phyloP scores from a whole-genome alignment of 208 protist genomes.

The Herpetomonas samuelpessoai region DNA sequence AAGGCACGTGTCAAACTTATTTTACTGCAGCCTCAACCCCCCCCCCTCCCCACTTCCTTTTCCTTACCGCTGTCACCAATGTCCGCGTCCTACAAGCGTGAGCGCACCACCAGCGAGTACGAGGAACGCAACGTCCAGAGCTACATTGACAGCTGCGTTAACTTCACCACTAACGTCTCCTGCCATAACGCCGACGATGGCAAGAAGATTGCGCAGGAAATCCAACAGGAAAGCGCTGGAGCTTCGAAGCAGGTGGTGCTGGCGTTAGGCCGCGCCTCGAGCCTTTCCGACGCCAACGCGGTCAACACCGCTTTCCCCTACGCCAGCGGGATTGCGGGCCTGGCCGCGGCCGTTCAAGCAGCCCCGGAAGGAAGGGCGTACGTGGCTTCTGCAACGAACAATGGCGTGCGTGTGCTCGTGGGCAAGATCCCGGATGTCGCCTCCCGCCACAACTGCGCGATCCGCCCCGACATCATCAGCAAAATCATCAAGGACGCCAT shows the following conservation, averaged over 20 bases:
- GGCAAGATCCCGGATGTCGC: constrained; percentile 38
- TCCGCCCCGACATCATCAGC: constrained; percentile 54
- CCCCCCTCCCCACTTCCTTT: not conserved
- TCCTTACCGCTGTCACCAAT: not conserved
- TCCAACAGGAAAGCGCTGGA: not conserved
- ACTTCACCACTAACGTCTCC: constrained; percentile 48
- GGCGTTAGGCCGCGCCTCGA: constrained; percentile 40
- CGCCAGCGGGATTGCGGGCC: constrained; percentile 2
- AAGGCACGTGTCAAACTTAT: too few relatives aligned
- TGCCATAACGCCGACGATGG: constrained; percentile 37
- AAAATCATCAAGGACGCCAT: constrained; percentile 50
- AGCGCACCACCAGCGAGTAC: constrained; percentile 34
- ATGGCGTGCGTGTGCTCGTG: constrained; percentile 30
- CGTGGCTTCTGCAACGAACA: constrained; percentile 20
- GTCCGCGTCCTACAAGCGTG: constrained; percentile 38
- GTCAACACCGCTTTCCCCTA: constrained; percentile 5
- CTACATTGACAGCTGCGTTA: constrained; percentile 65
- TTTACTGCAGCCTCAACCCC: not conserved
- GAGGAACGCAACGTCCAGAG: constrained; percentile 54
- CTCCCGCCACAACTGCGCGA: constrained; percentile 77
- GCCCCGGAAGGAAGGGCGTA: constrained; percentile 16
- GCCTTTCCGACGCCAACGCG: constrained; percentile 17
- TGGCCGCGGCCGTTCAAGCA: constrained; percentile 9
- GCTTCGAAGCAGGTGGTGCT: constrained; percentile 31
- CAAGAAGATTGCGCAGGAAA: constrained; percentile 16